These are phyloP conservation scores for Backusella mclennaniae DNA, from an alignment of 192 early-diverging fungal genomes.

Conservation along the genomic window DNA sequence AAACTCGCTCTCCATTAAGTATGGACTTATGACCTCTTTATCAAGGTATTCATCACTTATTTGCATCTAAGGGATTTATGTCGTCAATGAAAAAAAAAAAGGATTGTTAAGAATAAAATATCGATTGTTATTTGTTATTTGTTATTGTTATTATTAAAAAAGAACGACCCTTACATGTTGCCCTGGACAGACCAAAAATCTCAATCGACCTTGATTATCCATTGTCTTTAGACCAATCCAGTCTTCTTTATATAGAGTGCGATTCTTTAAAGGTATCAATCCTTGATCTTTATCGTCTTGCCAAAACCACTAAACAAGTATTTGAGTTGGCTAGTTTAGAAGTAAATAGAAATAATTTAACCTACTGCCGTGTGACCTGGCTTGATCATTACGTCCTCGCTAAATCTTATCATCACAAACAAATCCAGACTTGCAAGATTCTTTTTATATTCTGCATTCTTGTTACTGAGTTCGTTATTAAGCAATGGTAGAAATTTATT, in stretches of 20 bases:
- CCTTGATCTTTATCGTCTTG: constrained; percentile 55
- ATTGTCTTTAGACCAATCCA: constrained; percentile 66
- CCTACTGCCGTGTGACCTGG: constrained; percentile 59
- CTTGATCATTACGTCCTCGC: constrained; percentile 73
- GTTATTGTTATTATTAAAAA: background rate
- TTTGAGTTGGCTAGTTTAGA: background rate
- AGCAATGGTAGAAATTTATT: constrained; percentile 88
- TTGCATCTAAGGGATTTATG: constrained; percentile 38
- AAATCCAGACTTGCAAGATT: constrained; percentile 63
- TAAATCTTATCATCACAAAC: constrained; percentile 83
- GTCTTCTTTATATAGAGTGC: constrained; percentile 64
- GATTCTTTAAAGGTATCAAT: constrained; percentile 51
- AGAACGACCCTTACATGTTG: constrained; percentile 46
- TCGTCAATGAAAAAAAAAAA: background rate
- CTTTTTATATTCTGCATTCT: constrained; percentile 58
- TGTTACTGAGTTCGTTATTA: constrained; percentile 69
- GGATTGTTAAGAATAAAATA: background rate
- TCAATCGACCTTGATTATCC: constrained; percentile 42
- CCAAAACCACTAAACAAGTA: constrained; percentile 62
- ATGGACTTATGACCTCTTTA: constrained; percentile 39
- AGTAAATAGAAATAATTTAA: background rate
- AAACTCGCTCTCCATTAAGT: constrained; percentile 24
- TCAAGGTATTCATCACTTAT: constrained; percentile 40
- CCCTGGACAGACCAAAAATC: constrained; percentile 49
- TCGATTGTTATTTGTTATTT: background rate